These are phyloP conservation scores for Neurospora intermedia DNA, from an alignment of 495 filamentous ascomycete genomes.

Conservation along the genomic window DNA sequence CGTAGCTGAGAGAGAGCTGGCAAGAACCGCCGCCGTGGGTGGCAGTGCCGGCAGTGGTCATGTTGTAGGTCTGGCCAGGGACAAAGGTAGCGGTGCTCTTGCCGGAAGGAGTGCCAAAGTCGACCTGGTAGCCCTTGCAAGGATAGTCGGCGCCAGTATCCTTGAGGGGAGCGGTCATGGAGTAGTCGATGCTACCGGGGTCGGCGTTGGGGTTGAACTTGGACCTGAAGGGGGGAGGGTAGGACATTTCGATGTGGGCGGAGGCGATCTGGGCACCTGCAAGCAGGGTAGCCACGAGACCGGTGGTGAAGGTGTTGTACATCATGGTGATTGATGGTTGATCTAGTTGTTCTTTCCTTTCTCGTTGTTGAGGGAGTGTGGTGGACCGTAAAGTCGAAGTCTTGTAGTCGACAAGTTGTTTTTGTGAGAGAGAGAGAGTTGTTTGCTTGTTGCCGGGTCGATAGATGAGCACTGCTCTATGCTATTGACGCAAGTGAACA, in stretches of 20 bases:
- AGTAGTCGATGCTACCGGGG: conserved; percentile 38
- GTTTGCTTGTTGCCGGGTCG: background rate
- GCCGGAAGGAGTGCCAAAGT: conserved; percentile 36
- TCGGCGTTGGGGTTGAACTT: conserved; percentile 40
- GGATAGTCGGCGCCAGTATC: conserved; percentile 42
- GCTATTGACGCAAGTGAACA: background rate
- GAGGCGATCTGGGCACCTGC: conserved; percentile 26
- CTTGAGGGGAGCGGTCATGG: conserved; percentile 46
- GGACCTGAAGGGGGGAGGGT: conserved; percentile 44
- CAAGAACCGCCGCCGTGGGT: conserved; percentile 55
- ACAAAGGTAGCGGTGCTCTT: conserved; percentile 37
- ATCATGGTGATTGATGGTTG: conserved; percentile 26
- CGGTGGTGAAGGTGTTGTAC: conserved; percentile 20
- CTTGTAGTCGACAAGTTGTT: background rate
- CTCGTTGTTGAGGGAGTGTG: background rate
- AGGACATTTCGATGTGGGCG: conserved; percentile 51
- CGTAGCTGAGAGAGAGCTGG: conserved; percentile 53
- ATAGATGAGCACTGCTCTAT: background rate
- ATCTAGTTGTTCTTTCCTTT: background rate
- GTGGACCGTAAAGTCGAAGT: background rate
- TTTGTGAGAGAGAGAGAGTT: background rate
- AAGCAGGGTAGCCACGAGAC: conserved; percentile 19
- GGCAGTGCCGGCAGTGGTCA: conserved; percentile 48
- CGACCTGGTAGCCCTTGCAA: conserved; percentile 58
- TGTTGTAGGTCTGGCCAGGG: conserved; percentile 46